phyloP scores from a whole-genome alignment of 2,329 filamentous ascomycete species.

The Fusarium napiforme region DNA sequence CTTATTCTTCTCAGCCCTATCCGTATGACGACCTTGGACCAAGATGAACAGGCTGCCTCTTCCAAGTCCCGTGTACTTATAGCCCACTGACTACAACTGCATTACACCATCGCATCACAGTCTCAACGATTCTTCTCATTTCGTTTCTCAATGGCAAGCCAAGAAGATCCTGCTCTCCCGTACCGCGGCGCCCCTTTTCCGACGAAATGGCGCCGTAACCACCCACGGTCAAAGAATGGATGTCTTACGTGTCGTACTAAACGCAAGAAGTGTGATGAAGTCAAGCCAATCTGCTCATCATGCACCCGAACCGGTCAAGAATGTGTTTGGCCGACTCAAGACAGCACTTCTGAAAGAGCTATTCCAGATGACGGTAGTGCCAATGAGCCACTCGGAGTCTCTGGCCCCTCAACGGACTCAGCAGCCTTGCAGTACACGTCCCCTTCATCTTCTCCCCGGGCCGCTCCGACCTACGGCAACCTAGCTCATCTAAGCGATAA shows the following conservation, averaged over 20 bases:
- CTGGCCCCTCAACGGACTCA: no score
- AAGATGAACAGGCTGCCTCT: not conserved
- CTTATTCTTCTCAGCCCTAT: not conserved
- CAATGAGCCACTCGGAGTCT: not conserved
- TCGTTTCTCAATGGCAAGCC: not conserved
- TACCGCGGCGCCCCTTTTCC: slow-evolving; percentile 13
- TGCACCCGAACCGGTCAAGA: not conserved
- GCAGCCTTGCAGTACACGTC: not conserved
- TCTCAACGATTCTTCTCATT: not conserved
- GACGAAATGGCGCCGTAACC: slow-evolving; percentile 15
- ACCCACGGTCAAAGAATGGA: slow-evolving; percentile 14
- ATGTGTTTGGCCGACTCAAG: not conserved
- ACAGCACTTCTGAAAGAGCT: not conserved
- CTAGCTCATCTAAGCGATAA: slow-evolving; percentile 2
- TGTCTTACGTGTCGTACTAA: slow-evolving; percentile 11
- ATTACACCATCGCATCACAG: not conserved
- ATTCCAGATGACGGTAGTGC: rapidly evolving
- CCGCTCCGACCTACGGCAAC: slow-evolving; percentile 4
- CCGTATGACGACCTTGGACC: not conserved
- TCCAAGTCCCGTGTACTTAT: not conserved
- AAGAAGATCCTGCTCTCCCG: not conserved
- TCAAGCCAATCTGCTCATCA: not conserved
- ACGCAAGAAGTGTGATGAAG: slow-evolving; percentile 24
- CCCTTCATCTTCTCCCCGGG: not conserved
- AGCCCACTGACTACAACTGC: not conserved